A percentile compares a stretch with the other conserved stretches of the same genome.
These are phyloP conservation scores for Collybia nuda DNA, from an alignment of 768 basidiomycete species.

Conservation along the genomic window DNA sequence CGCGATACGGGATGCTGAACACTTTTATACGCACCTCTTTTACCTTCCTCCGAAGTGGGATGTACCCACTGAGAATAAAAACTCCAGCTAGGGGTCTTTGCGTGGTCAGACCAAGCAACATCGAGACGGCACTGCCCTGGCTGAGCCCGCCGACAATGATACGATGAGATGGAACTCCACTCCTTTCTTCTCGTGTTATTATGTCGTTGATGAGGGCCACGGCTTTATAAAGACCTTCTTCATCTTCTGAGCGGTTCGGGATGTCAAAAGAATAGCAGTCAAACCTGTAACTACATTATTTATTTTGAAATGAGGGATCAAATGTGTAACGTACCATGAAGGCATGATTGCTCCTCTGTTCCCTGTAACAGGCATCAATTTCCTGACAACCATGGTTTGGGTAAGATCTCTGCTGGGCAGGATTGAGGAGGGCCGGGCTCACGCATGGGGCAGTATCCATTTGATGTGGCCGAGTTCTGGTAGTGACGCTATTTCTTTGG, in stretches of 20 bases:
- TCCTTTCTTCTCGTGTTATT: conserved; percentile 54
- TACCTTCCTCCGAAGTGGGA: conserved; percentile 55
- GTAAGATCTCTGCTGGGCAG: not conserved
- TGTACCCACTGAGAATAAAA: conserved; percentile 60
- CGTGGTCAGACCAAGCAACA: conserved; percentile 55
- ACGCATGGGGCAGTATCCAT: conserved; percentile 68
- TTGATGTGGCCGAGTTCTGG: conserved; percentile 56
- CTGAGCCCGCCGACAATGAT: conserved; percentile 77
- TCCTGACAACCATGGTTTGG: conserved; percentile 10
- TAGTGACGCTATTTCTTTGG: conserved; percentile 39
- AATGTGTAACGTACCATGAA: conserved; percentile 37
- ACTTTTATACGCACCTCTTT: conserved; percentile 35
- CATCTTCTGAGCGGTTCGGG: conserved; percentile 53
- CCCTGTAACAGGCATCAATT: conserved; percentile 48
- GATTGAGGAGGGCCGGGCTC: conserved; percentile 14
- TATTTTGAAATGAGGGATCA: not conserved
- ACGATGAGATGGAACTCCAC: conserved; percentile 54
- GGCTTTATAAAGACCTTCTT: conserved; percentile 46
- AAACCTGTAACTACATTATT: conserved; percentile 36
- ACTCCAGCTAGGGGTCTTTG: conserved; percentile 56
- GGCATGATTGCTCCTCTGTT: conserved; percentile 53
- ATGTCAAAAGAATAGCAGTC: conserved; percentile 53
- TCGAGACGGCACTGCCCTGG: conserved; percentile 64
- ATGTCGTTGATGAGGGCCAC: conserved; percentile 52
- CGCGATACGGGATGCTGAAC: conserved; percentile 7